Base-by-base conservation (phyloP, 2,329 filamentous ascomycete genomes). In the Aspergillus japonicus region DNA sequence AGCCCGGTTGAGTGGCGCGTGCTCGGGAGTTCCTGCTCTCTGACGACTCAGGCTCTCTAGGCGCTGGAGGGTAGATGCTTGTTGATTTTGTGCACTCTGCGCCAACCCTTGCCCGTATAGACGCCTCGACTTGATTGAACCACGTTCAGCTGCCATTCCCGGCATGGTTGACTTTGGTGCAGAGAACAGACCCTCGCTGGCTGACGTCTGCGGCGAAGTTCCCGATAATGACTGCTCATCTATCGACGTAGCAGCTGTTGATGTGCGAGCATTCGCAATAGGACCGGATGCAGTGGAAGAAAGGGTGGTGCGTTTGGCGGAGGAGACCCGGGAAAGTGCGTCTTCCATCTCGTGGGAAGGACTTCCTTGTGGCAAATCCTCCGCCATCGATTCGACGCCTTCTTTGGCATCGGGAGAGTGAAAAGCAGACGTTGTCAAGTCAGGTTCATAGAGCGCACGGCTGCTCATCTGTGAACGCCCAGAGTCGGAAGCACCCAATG, bases 241-340 rank as follows among this genome's bases (percentile, higher is more conserved):
- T 54, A 96, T 81, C 0, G 94, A 97, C 0, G 92, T 97, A 3
- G 92, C 92, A 6, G 92, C 91, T 1, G 93, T 96, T 0, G 94
- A 97, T 57, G 86, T 88, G 29, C 91, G 87, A 26, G 86, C 85
- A 44, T 87, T 83, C 0, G 86, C 87, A 5, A 86, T 87, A 5
- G 87, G 89, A 5, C 81, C 83, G 4, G 92, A 95, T 6, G 87
- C 89, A 0, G 91, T 96, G 0, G 94, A 97, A 1, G 90, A 95
- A n/a, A 80, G 80, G 0, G 92, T 96, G 64, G 92, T 92, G 26
- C 93, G 84, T 65, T 94, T 91, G 62, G 85, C 85, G 67, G 89
- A 89, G 70, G 89, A 92, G 21, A 85, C 85, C 1, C 82, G 81
- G 1, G 85, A 82, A 10, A 83, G 80, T 2, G 82, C 74, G 61